phyloP scores from a whole-genome alignment of 345 rosid genomes.

The Acer campestre region DNA sequence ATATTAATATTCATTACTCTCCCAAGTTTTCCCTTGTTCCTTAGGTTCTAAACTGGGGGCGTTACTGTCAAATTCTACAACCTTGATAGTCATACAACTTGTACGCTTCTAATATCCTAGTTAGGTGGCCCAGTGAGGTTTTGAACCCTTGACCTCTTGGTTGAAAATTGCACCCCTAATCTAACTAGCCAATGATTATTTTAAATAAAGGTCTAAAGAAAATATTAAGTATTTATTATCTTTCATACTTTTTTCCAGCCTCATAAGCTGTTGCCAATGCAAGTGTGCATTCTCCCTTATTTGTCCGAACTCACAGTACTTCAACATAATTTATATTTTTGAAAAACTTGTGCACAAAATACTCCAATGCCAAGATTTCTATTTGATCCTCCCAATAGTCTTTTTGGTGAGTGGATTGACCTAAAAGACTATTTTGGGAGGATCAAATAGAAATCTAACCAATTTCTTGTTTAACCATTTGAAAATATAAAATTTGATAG shows the following conservation, averaged over 20 bases:
- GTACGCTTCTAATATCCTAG: not conserved
- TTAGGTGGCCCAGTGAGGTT: not conserved
- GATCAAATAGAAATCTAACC: not conserved
- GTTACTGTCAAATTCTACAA: not conserved
- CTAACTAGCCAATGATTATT: not conserved
- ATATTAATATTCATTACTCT: not conserved
- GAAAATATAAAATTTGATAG: not conserved
- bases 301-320: not conserved
- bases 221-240: not conserved
- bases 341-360: not conserved
- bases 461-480: not conserved
- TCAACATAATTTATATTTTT: not conserved
- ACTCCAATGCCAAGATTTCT: conserved; percentile 6
- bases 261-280: not conserved
- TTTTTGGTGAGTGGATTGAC: not conserved
- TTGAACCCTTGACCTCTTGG: not conserved
- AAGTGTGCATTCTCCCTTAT: not conserved
- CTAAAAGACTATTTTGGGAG: not conserved
- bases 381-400: not conserved
- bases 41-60: not conserved
- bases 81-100: not conserved
- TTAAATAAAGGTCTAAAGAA: not conserved
- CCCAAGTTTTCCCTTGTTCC: not conserved
- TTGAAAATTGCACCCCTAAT: not conserved
- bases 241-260: not conserved